Conservation (phyloP, 495 filamentous ascomycete genomes). For the Jackrogersella minutella region DNA sequence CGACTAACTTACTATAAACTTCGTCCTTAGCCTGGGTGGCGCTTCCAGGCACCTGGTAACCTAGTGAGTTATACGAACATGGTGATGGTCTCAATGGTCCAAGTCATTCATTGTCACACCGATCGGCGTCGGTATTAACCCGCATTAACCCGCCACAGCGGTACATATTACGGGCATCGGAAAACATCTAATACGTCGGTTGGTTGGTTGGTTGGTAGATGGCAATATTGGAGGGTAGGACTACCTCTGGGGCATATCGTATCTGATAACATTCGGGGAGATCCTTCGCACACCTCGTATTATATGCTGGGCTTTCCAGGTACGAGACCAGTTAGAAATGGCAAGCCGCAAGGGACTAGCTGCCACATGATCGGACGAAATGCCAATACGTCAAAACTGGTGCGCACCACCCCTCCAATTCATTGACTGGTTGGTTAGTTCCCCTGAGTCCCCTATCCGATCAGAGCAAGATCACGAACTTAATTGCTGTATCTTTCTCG, state of each 20-base stretch:
- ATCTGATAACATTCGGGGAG: neutral
- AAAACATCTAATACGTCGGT: neutral
- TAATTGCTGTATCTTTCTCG: neutral
- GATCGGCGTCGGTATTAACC: slow-evolving; percentile 1
- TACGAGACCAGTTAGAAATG: neutral
- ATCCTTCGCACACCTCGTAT: slow-evolving; percentile 4
- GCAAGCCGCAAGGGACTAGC: slow-evolving; percentile 10
- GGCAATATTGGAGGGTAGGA: neutral
- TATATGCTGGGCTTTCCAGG: neutral
- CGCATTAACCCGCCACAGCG: slow-evolving; percentile 1
- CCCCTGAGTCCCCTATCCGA: neutral
- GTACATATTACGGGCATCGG: slow-evolving; percentile 9
- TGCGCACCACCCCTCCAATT: neutral
- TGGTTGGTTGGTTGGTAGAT: too few species aligned
- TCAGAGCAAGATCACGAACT: neutral
- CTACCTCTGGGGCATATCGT: neutral
- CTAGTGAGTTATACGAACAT: neutral
- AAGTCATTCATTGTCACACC: neutral
- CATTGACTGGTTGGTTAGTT: neutral
- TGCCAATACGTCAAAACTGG: neutral
- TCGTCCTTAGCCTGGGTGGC: neutral
- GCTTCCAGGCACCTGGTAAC: neutral
- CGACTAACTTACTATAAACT: too few species aligned
- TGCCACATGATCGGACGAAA: neutral
- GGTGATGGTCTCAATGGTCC: neutral